phyloP scores from a whole-genome alignment of 1,139 yeast genomes.

The Saccharomyces hybrid region DNA sequence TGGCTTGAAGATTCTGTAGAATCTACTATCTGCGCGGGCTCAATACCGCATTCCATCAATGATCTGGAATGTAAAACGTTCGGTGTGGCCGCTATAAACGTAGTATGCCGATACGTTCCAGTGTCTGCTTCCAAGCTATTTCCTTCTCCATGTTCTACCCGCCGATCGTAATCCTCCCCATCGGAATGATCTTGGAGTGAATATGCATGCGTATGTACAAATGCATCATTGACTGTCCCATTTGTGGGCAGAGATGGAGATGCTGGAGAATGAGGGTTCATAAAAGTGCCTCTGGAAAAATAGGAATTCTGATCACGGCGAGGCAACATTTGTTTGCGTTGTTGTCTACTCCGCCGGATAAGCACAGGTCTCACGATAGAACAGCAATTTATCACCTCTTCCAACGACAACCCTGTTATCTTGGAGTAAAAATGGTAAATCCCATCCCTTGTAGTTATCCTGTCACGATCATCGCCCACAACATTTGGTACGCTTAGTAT shows the following conservation, averaged over 20 bases:
- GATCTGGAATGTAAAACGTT: neutral
- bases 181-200: neutral
- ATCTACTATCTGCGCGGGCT: neutral
- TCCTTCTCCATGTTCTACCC: neutral
- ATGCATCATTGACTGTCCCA: neutral
- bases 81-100: neutral
- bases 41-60: neutral
- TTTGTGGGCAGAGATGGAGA: neutral
- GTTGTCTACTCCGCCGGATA: constrained; percentile 14
- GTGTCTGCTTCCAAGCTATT: neutral
- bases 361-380: constrained; percentile 23
- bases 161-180: neutral
- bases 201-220: neutral
- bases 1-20: neutral
- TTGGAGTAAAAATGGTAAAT: constrained; percentile 14
- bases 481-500: constrained; percentile 17
- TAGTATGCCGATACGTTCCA: constrained; percentile 1
- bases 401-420: constrained; percentile 19
- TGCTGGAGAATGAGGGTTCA: neutral
- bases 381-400: constrained; percentile 22
- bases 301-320: neutral
- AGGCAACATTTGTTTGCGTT: constrained; percentile 6
- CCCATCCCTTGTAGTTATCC: constrained; percentile 14
- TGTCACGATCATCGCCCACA: constrained; percentile 10
- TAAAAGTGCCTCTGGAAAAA: neutral